phyloP scores from a whole-genome alignment of 345 rosid species.

The Draba incana region DNA sequence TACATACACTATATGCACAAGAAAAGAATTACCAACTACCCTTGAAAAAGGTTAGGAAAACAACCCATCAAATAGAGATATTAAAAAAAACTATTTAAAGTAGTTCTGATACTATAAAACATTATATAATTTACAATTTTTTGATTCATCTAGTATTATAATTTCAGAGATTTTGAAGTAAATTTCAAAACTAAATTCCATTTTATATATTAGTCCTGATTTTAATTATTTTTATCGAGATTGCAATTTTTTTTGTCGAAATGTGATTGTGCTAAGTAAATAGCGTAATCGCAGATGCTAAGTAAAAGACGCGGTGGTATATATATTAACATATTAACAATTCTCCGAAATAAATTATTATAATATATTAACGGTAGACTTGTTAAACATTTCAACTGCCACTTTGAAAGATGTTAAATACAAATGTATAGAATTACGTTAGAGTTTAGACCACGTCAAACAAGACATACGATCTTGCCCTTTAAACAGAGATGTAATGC shows the following conservation, averaged over 20 bases:
- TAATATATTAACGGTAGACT: conserved; percentile 2
- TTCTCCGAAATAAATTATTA: background rate
- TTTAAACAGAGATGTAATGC: conserved; percentile 5
- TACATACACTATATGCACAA: background rate
- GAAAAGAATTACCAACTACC: conserved; percentile 8
- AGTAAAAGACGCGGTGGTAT: too few species aligned
- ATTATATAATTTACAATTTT: too few species aligned
- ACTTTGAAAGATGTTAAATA: background rate
- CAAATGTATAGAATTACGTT: background rate
- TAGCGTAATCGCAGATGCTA: background rate
- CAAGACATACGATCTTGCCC: conserved; percentile 12
- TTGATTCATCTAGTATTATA: too few species aligned
- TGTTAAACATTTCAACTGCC: conserved; percentile 16
- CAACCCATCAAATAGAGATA: background rate
- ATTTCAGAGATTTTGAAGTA: too few species aligned
- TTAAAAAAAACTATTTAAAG: too few species aligned
- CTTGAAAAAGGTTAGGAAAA: background rate
- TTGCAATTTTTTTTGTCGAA: too few species aligned
- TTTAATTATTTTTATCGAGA: too few species aligned
- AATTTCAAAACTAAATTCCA: too few species aligned
- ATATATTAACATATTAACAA: too few species aligned
- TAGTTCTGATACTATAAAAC: too few species aligned
- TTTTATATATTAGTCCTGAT: too few species aligned
- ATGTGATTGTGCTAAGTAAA: too few species aligned
- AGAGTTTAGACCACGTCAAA: conserved; percentile 34